Evolutionary conservation across 352 stramenopile species (phyloP).

Genomic region (Pythium dissimile): DNA sequence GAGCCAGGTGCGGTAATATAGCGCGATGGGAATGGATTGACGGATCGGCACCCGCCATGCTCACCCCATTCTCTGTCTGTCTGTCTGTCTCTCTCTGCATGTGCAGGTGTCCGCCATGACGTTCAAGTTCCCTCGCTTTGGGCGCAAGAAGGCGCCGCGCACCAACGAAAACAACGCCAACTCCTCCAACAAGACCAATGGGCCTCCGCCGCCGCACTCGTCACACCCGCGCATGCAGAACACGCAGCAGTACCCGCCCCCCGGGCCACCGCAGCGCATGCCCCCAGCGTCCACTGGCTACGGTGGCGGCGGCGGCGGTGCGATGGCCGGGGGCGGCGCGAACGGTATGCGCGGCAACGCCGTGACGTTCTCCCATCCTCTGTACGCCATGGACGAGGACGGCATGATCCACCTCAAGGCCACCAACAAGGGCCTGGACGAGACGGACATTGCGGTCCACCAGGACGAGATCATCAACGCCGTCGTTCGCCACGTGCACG

Average conservation of each 20-base stretch:
- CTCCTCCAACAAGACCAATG: conserved; percentile 40
- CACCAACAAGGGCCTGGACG: conserved; percentile 75
- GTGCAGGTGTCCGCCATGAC: no score
- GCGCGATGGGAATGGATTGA: no score
- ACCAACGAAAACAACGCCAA: conserved; percentile 42
- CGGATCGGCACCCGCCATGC: no score
- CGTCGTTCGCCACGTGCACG: conserved; percentile 83
- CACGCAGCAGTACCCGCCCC: conserved; percentile 18
- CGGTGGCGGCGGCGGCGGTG: no score
- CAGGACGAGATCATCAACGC: conserved; percentile 88
- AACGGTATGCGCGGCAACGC: conserved; percentile 23
- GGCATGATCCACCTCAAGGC: conserved; percentile 86
- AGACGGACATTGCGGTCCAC: conserved; percentile 83
- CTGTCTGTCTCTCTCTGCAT: no score
- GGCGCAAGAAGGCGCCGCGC: conserved; percentile 52
- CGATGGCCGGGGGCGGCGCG: conserved; percentile 9
- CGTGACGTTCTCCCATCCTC: conserved; percentile 69
- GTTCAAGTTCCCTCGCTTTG: conserved; percentile 69
- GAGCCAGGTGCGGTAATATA: no score
- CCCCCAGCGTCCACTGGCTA: no score
- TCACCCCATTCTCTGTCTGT: no score
- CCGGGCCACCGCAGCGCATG: conserved; percentile 17
- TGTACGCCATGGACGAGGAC: conserved; percentile 82
- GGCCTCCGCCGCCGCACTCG: conserved; percentile 35
- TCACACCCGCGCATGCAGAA: conserved; percentile 23